Evolutionary conservation across 257 asterid genomes (phyloP), one percentile per base, ranked within the genome.

Genomic region (Solanum chilense): DNA sequence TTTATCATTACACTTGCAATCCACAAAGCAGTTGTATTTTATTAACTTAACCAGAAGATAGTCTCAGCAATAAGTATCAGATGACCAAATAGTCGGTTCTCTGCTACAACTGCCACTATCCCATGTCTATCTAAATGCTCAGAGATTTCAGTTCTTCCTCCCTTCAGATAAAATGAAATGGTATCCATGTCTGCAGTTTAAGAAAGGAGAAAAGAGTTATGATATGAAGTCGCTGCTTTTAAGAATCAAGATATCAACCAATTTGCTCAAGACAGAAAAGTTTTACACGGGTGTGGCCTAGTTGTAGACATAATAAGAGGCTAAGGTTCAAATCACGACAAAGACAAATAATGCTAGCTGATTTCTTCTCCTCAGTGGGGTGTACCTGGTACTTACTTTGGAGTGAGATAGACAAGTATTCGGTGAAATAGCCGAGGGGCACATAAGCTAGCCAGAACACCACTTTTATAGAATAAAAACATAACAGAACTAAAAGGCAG

Each of bases 111-210:
- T 86, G 69, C 64, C 85, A 86, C 81, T 45, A 39, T 39, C 37
- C 27, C 87, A 60, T 84, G 86, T 86, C 84, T 69, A 83, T 41
- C 12, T 60, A 49, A 86, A 83, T 13, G 81, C 88, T 88, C 23
- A 60, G 64, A 52, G 82, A 84, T 86, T 91, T 96, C 94, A 94
- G 88, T 97, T 97, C 92, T 97, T 97, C 94, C 99, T 93, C 91
- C 99, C 99, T 92, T 96, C 99, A 35, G 88, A 86, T 92, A 97
- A 91, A 93, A 97, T 96, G 84, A 97, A 90, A 91, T 96, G 99
- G 92, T 96, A 97, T 69, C 99, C 99, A 90, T 96, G 99, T 88
- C 99, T 97, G 96, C 88, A 75, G 88, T 84, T 88, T 18, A 73
- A 23, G 77, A 88, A 52, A 41, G 44, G 9, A 8, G 29, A n/a